phyloP scores from a whole-genome alignment of 768 basidiomycete species.

The Lyophyllum shimeji region DNA sequence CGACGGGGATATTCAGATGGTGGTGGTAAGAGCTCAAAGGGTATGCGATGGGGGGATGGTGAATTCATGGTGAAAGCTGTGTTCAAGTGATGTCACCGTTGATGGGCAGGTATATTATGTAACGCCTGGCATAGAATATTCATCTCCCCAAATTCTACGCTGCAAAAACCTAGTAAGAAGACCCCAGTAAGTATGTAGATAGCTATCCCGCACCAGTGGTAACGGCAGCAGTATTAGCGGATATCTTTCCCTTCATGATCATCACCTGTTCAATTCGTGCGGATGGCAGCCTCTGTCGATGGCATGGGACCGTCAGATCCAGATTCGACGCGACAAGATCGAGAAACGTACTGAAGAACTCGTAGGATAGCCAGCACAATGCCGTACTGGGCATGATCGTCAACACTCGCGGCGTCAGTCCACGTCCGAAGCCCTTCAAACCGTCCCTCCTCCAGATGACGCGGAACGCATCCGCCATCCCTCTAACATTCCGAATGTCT shows the following conservation, averaged over 20 bases:
- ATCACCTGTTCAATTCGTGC: conserved; percentile 35
- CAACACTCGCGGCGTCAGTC: conserved; percentile 87
- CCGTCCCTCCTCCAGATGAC: conserved; percentile 91
- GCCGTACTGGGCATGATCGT: conserved; percentile 98
- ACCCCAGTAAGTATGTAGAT: conserved; percentile 2
- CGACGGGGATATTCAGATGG: conserved; percentile 8
- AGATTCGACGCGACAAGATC: conserved; percentile 7
- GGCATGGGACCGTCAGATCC: conserved; percentile 7
- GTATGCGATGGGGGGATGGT: background rate
- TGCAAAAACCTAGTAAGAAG: conserved; percentile 13
- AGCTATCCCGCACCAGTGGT: conserved; percentile 9
- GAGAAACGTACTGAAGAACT: conserved; percentile 88
- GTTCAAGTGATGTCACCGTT: conserved; percentile 16
- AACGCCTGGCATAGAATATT: conserved; percentile 12
- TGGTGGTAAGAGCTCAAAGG: conserved; percentile 14
- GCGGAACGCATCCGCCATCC: conserved; percentile 85
- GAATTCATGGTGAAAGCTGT: background rate
- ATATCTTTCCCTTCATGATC: background rate
- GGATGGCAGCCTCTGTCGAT: conserved; percentile 62
- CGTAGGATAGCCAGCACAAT: conserved; percentile 95
- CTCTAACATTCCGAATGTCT: conserved; percentile 79
- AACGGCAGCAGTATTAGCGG: conserved; percentile 3
- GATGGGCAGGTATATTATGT: conserved; percentile 12
- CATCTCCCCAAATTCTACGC: conserved; percentile 1
- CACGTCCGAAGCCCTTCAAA: conserved; percentile 79